Base-by-base conservation (phyloP, 2,329 filamentous ascomycete genomes). In the Fusarium chlamydosporum region DNA sequence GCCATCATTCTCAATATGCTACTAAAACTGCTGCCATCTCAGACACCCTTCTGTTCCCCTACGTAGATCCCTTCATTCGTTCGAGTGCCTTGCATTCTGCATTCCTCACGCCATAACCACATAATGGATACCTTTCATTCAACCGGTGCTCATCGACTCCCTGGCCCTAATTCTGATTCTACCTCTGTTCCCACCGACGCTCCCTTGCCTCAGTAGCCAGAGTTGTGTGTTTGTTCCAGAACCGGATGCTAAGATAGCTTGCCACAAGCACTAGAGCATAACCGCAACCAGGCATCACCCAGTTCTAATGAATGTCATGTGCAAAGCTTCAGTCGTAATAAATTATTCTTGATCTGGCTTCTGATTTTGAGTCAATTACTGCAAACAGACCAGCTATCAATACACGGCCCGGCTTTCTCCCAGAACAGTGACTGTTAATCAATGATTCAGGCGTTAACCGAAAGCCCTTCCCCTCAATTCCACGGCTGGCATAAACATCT, bases 321-420 rank as follows among this genome's bases (percentile, higher is more conserved):
- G 16, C 13, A 51, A 41, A 6, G 12, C 13, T 50, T 42, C 16
- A 56, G 31, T 67, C 41, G 29, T 48, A 40, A 29, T 26, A 45
- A 56, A 58, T 50, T 59, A 60, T 53, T 41, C 45, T 56, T 70
- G 42, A 56, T 64, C 64, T 59, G 42, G 38, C 42, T 55, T 56
- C 59, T 70, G 48, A 50, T 60, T 51, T 46, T 41, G 50, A 56
- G 38, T 46, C 41, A 50, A 62, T 20, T 48, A 42, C 62, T 51
- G 29, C 57, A 62, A 62, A 61, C 46, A 46, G 26, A 63, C 53
- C 59, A 59, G 34, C 62, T 69, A 70, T 54, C 53, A 67, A 53
- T 69, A 70, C 67, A 68, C 50, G 53, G 46, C 27, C 54, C 37
- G 41, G 43, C 52, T 42, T 67, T 54, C 46, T 57, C n/a, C 45